These are phyloP conservation scores for Mercurialis annua DNA, from an alignment of 345 rosid species.

Conservation along the genomic window DNA sequence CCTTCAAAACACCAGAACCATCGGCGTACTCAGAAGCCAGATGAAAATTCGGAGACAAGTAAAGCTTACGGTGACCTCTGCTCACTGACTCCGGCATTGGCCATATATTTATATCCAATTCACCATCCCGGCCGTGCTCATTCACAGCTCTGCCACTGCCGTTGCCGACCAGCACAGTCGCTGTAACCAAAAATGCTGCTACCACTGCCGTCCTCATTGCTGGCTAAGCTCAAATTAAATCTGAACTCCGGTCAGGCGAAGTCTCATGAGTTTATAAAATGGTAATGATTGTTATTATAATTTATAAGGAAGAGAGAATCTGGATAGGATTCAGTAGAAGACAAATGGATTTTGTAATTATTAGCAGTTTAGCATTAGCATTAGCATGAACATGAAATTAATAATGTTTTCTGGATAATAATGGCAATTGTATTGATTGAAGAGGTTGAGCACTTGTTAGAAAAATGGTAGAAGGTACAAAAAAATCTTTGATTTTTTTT, in stretches of 20 bases:
- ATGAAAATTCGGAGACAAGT: constrained; percentile 35
- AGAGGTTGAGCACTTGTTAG: too few species aligned
- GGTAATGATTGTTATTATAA: too few species aligned
- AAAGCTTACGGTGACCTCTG: constrained; percentile 36
- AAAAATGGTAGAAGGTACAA: too few species aligned
- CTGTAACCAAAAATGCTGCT: neutral
- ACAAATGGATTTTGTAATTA: neutral
- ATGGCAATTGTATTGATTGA: too few species aligned
- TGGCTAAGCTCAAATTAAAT: neutral
- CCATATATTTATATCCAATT: constrained; percentile 16
- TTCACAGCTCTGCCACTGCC: neutral
- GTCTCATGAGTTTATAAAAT: too few species aligned
- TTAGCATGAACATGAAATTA: too few species aligned
- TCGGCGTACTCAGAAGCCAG: constrained; percentile 39
- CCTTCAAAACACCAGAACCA: constrained; percentile 41
- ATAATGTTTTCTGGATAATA: too few species aligned
- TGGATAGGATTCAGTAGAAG: neutral
- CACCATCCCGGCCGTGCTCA: neutral
- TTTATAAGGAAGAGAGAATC: too few species aligned
- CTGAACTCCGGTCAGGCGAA: too few species aligned
- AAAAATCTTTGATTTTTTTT: too few species aligned
- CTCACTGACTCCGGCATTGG: constrained; percentile 30
- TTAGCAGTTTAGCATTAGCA: neutral
- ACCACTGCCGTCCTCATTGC: neutral
- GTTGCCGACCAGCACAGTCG: neutral